These are phyloP conservation scores for Syzygium aromaticum DNA, from an alignment of 345 rosid genomes.

Conservation along the genomic window DNA sequence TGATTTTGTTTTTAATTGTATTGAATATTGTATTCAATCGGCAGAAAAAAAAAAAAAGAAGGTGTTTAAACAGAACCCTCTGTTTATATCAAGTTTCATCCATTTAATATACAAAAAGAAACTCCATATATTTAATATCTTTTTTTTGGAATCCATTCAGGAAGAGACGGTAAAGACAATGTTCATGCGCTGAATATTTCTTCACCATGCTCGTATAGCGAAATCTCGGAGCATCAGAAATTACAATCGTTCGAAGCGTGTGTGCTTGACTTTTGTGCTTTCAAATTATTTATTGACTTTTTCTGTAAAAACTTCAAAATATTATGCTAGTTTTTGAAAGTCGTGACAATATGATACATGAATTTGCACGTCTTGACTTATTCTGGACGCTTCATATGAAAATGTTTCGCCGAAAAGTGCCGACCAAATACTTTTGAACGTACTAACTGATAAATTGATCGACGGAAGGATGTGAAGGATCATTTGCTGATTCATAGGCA, in stretches of 20 bases:
- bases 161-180: not conserved
- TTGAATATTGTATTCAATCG: too few species aligned
- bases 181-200: not conserved
- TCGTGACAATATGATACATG: accelerated
- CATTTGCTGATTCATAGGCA: not conserved
- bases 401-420: not conserved
- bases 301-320: not conserved
- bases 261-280: not conserved
- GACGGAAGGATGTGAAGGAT: not conserved
- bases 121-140: too few species aligned
- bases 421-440: accelerated
- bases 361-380: not conserved
- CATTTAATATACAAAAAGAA: too few species aligned
- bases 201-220: not conserved
- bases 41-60: too few species aligned
- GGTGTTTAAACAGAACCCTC: too few species aligned
- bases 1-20: too few species aligned
- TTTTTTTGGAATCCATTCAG: too few species aligned
- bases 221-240: not conserved
- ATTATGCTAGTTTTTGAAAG: not conserved
- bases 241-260: not conserved
- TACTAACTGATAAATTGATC: accelerated
- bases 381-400: not conserved
- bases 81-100: too few species aligned
- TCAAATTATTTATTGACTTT: not conserved